phyloP scores from a whole-genome alignment of 2,329 filamentous ascomycete genomes.

The Ophiocordyceps unilateralis region DNA sequence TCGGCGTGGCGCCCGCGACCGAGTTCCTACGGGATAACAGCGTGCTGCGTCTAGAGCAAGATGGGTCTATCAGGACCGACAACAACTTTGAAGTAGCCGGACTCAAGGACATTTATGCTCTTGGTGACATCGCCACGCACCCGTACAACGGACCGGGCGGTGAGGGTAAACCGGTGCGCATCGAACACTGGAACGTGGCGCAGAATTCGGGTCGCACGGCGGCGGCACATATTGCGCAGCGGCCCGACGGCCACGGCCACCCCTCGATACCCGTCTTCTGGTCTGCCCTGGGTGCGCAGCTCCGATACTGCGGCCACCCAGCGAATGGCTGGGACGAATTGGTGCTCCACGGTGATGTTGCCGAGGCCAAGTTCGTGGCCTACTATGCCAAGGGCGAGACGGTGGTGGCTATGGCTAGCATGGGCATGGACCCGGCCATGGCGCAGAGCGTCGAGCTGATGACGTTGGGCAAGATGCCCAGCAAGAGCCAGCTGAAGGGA shows the following conservation, averaged over 20 bases:
- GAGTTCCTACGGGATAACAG: conserved; percentile 62
- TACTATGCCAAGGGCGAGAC: conserved; percentile 80
- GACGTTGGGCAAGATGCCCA: conserved; percentile 64
- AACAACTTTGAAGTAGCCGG: conserved; percentile 62
- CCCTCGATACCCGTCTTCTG: conserved; percentile 94
- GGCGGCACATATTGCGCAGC: conserved; percentile 58
- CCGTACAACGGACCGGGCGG: conserved; percentile 85
- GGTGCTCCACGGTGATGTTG: conserved; percentile 59
- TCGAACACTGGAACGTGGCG: conserved; percentile 98
- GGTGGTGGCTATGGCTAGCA: conserved; percentile 77
- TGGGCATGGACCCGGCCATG: conserved; percentile 83
- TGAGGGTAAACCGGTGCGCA: conserved; percentile 54
- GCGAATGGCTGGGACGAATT: conserved; percentile 68
- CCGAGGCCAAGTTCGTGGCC: conserved; percentile 67
- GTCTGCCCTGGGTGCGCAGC: conserved; percentile 77
- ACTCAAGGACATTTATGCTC: conserved; percentile 70
- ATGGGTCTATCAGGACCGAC: conserved; percentile 74
- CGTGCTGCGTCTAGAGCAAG: conserved; percentile 53
- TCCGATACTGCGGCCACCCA: conserved; percentile 88
- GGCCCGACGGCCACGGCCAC: conserved; percentile 40
- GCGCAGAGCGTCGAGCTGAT: conserved; percentile 70
- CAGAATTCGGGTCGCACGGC: conserved; percentile 78
- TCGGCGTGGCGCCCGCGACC: conserved; percentile 76
- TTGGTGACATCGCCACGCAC: conserved; percentile 90
- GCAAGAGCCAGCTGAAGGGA: conserved; percentile 56